Conservation (phyloP, 371 early-diverging fungal genomes). For the Funneliformis caledonium region DNA sequence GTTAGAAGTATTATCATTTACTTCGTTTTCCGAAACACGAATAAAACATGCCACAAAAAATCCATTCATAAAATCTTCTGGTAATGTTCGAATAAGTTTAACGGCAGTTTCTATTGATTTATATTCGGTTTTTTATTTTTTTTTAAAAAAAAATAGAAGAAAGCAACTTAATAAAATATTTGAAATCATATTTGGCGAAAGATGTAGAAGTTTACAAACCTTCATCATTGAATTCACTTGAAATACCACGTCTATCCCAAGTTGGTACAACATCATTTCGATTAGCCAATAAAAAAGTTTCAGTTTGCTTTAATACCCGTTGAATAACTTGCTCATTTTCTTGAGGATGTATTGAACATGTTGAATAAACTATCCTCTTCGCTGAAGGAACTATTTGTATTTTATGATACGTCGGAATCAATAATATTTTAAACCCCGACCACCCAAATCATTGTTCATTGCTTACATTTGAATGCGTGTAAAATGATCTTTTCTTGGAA, state of each 20-base stretch:
- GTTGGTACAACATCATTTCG: conserved; percentile 69
- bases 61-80: conserved; percentile 79
- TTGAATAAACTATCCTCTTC: conserved; percentile 90
- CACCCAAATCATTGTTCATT: neutral
- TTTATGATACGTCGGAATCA: neutral
- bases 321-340: conserved; percentile 97
- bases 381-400: conserved; percentile 67
- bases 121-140: neutral
- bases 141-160: neutral
- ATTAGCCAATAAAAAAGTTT: conserved; percentile 65
- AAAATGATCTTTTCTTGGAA: conserved; percentile 73
- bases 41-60: conserved; percentile 88
- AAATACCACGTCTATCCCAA: conserved; percentile 76
- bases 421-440: neutral
- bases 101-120: conserved; percentile 54
- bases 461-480: conserved; percentile 76
- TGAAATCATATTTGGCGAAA: neutral
- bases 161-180: neutral
- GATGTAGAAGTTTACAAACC: conserved; percentile 42
- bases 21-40: conserved; percentile 42
- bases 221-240: conserved; percentile 52
- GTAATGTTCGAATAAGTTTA: conserved; percentile 69
- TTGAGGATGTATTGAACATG: conserved; percentile 92
- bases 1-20: neutral
- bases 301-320: conserved; percentile 54